Percentiles rank a stretch among this genome's conserved stretches.
Evolutionary conservation across 2,329 filamentous ascomycete genomes (phyloP).

Genomic region (Phialocephala subalpina): DNA sequence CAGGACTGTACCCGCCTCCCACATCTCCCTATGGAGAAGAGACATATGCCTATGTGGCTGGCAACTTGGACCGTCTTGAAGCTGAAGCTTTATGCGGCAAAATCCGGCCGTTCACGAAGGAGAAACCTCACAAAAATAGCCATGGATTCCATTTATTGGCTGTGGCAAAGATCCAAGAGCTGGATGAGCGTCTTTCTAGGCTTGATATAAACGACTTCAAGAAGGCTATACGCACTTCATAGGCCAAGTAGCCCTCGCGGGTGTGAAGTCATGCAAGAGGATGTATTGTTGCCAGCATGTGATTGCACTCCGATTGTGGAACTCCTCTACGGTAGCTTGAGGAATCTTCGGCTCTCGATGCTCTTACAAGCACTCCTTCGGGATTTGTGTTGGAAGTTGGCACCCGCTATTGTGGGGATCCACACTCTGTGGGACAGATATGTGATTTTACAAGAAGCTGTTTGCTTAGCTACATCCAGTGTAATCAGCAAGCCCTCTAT

Average conservation of each 20-base stretch:
- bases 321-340: too few relatives aligned
- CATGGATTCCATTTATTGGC: background rate
- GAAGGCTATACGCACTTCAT: too few relatives aligned
- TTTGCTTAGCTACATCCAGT: background rate
- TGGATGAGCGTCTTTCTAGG: background rate
- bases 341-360: too few relatives aligned
- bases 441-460: too few relatives aligned
- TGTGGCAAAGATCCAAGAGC: background rate
- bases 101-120: background rate
- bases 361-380: too few relatives aligned
- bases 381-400: too few relatives aligned
- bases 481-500: background rate
- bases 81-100: background rate
- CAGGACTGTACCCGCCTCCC: conserved; percentile 19
- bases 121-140: background rate
- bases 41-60: too few relatives aligned
- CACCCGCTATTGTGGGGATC: too few relatives aligned
- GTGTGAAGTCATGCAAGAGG: too few relatives aligned
- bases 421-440: too few relatives aligned
- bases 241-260: too few relatives aligned
- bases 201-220: conserved; percentile 3
- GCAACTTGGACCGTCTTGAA: background rate
- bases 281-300: background rate
- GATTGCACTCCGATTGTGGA: too few relatives aligned
- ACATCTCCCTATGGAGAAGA: conserved; percentile 21